Evolutionary conservation across 257 asterid genomes (phyloP), one percentile per base, ranked within the genome.

Genomic region (Solanum paucissectum): DNA sequence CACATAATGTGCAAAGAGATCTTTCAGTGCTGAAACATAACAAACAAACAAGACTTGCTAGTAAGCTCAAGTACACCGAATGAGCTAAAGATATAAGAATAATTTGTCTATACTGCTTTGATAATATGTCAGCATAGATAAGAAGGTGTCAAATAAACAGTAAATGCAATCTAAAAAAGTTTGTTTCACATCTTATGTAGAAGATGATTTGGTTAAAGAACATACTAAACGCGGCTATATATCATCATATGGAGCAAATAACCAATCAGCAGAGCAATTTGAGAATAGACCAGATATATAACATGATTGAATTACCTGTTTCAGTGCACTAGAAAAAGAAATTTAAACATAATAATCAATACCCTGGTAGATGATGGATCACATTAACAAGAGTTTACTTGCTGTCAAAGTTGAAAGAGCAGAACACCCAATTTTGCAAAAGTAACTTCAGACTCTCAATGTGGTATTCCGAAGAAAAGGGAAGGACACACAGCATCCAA

Each of bases 1-100:
- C 52, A 91, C 95, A 46, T 93, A 97, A 89, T 95, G 99, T n/a
- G 94, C 91, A 85, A 97, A 95, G 14, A 97, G 98, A 88, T 97
- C 98, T 89, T 92, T 94, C 91, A 97, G 62, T 72, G 98, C 99
- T 97, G 98, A 84, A 86, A 89, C 81, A 87, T 82, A 87, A 87
- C 84, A 74, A 90, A 90, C 79, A 64, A 90, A 75, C 66, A 34
- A 49, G 69, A 71, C 84, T 90, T 86, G 25, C 29, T 29, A 9
- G 12, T 82, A 82, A 82, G 86, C 86, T 82, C 86, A 20, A 16
- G 27, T 27, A 44, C 40, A 27, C 16, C 64, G 11, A 44, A 42
- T 42, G 32, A 42, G 36, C n/a, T 1, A 6, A 42, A 7, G n/a
- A 77, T 42, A 7, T 3, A 25, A 2, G 62, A 42, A 79, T 32